These are phyloP conservation scores for Eucalyptus polybractea DNA, from an alignment of 345 rosid genomes.

Conservation along the genomic window DNA sequence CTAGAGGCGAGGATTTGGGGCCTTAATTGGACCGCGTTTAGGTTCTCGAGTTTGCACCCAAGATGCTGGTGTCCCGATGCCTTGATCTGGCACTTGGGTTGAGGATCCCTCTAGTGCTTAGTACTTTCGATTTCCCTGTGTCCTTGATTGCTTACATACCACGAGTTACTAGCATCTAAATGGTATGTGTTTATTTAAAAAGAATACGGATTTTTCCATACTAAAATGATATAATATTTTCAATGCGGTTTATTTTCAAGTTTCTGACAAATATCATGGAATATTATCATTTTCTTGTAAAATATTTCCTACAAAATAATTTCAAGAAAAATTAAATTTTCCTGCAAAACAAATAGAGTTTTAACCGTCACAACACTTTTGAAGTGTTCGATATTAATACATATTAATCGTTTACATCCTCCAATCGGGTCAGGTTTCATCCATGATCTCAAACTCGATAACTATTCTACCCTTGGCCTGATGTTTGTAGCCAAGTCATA, in stretches of 20 bases:
- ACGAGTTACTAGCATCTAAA: not conserved
- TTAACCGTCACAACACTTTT: not conserved
- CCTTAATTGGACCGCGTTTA: not conserved
- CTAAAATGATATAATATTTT: not conserved
- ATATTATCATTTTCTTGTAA: too few species aligned
- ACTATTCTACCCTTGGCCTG: too few species aligned
- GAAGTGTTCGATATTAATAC: too few species aligned
- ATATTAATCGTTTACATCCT: too few species aligned
- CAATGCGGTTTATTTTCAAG: too few species aligned
- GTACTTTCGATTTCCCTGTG: not conserved
- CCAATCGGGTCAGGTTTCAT: not conserved
- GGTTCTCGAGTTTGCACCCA: not conserved
- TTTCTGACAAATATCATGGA: not conserved
- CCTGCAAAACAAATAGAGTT: too few species aligned
- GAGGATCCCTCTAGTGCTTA: not conserved
- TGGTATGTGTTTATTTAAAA: not conserved
- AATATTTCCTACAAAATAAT: too few species aligned
- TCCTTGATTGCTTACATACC: not conserved
- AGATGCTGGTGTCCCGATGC: fast-evolving
- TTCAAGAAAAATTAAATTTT: not conserved
- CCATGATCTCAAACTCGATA: not conserved
- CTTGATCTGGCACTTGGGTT: not conserved
- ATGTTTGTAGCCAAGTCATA: too few species aligned
- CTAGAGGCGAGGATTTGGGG: too few species aligned
- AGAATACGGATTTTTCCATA: too few species aligned